These are phyloP conservation scores for Amauroascus niger DNA, from an alignment of 2,329 filamentous ascomycete species.

Conservation along the genomic window DNA sequence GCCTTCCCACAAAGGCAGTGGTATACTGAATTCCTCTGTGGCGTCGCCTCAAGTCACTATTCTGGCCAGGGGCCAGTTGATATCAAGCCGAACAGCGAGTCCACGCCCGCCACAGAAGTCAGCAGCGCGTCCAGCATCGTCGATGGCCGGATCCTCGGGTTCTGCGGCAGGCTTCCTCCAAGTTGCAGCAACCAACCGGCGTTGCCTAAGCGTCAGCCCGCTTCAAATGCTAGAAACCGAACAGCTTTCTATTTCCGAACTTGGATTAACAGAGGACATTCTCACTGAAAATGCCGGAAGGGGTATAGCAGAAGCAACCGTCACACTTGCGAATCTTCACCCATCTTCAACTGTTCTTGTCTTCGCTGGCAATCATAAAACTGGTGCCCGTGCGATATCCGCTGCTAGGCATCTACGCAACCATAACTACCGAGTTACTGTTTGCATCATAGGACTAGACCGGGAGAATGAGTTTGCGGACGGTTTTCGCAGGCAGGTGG, in stretches of 20 bases:
- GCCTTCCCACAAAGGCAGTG: conserved; percentile 37
- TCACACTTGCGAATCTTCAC: conserved; percentile 52
- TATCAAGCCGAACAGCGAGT: conserved; percentile 31
- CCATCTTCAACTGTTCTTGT: conserved; percentile 56
- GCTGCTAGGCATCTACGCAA: conserved; percentile 80
- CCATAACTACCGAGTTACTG: conserved; percentile 67
- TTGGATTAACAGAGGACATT: conserved; percentile 78
- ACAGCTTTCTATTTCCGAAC: conserved; percentile 77
- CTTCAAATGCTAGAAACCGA: conserved; percentile 88
- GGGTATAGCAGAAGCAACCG: conserved; percentile 70
- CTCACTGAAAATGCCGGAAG: conserved; percentile 87
- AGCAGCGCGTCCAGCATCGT: conserved; percentile 33
- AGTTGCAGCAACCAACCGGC: conserved; percentile 45
- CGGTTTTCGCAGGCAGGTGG: conserved; percentile 68
- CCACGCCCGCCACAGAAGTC: conserved; percentile 32
- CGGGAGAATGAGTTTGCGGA: conserved; percentile 72
- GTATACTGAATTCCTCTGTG: conserved; percentile 30
- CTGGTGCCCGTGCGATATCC: conserved; percentile 71
- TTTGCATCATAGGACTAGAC: conserved; percentile 78
- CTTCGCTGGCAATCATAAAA: conserved; percentile 91
- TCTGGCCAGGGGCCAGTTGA: conserved; percentile 29
- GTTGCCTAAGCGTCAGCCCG: conserved; percentile 52
- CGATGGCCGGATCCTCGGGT: conserved; percentile 30
- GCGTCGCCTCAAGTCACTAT: conserved; percentile 29
- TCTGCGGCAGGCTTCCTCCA: conserved; percentile 39